A percentile compares a stretch with the other conserved stretches of the same genome.
Conservation (phyloP, 2,329 filamentous ascomycete genomes). For the Xylariomycetidae sp. region DNA sequence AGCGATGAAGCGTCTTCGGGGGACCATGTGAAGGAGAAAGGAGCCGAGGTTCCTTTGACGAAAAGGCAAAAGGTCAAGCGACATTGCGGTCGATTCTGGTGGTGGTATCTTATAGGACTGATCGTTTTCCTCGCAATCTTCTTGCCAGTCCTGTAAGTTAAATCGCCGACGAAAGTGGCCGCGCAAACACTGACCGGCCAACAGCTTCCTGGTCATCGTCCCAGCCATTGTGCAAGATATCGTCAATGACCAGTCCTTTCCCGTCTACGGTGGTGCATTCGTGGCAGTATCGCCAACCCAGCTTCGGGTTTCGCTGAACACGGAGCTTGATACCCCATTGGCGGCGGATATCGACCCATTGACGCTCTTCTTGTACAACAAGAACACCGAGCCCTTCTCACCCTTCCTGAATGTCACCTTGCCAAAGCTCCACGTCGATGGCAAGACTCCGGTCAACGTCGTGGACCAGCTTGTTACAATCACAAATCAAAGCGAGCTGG, state of each 20-base stretch:
- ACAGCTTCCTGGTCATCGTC: slow-evolving; percentile 41
- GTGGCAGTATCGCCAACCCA: slow-evolving; percentile 27
- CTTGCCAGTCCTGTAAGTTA: slow-evolving; percentile 42
- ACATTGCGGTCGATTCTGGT: slow-evolving; percentile 39
- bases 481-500: slow-evolving; percentile 34
- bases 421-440: slow-evolving; percentile 28
- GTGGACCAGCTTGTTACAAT: slow-evolving; percentile 31
- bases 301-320: slow-evolving; percentile 32
- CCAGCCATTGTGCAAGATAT: slow-evolving; percentile 42
- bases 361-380: slow-evolving; percentile 37
- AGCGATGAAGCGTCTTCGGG: slow-evolving; percentile 19
- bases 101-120: slow-evolving; percentile 37
- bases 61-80: slow-evolving; percentile 34
- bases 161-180: too few relatives aligned
- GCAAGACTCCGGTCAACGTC: slow-evolving; percentile 32
- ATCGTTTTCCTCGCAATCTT: slow-evolving; percentile 40
- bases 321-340: slow-evolving; percentile 33
- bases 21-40: slow-evolving; percentile 26
- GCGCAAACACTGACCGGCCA: slow-evolving; percentile 6
- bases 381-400: slow-evolving; percentile 25
- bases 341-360: slow-evolving; percentile 33
- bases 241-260: slow-evolving; percentile 36
- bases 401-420: slow-evolving; percentile 28
- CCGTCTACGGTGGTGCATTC: slow-evolving; percentile 32
- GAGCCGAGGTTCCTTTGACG: slow-evolving; percentile 15